A percentile compares a stretch with the other conserved stretches of the same genome.
Conservation (phyloP, 1,284 basidiomycete species). For the Tilletiaria anomala region DNA sequence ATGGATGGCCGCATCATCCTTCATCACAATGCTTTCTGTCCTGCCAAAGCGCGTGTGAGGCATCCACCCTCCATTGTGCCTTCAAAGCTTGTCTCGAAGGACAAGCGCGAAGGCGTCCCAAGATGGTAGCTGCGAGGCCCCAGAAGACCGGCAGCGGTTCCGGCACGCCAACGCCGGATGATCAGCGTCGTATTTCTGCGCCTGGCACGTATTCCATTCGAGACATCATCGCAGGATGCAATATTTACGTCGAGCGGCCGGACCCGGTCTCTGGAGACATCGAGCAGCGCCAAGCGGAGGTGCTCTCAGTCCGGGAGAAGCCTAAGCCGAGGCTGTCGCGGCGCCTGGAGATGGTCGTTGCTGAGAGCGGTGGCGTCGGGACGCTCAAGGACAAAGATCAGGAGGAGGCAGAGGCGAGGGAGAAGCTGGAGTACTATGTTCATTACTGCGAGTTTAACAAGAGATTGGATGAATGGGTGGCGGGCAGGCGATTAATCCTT, state of each 20-base stretch:
- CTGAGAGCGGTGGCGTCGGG: too few species aligned
- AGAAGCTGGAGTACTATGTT: slow-evolving; percentile 18
- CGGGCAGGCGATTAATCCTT: slow-evolving; percentile 68
- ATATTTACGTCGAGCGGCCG: slow-evolving; percentile 32
- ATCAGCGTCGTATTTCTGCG: neutral
- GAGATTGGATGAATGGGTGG: slow-evolving; percentile 97
- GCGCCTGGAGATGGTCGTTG: slow-evolving; percentile 14
- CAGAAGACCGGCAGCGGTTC: too few species aligned
- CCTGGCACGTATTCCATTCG: slow-evolving; percentile 26
- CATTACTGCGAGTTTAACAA: slow-evolving; percentile 30
- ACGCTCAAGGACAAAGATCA: slow-evolving; percentile 17
- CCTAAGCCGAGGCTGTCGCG: slow-evolving; percentile 16
- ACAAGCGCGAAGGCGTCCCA: too few species aligned
- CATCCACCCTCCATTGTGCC: too few species aligned
- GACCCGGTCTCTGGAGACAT: slow-evolving; percentile 27
- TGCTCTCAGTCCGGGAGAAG: slow-evolving; percentile 33
- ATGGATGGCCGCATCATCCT: too few species aligned
- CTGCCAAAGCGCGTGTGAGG: too few species aligned
- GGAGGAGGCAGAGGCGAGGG: slow-evolving; percentile 4
- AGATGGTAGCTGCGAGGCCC: too few species aligned
- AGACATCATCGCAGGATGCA: slow-evolving; percentile 28
- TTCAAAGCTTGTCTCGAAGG: too few species aligned
- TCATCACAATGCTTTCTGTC: too few species aligned
- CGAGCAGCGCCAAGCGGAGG: slow-evolving; percentile 35
- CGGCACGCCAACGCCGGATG: too few species aligned